phyloP scores from a whole-genome alignment of 2,329 filamentous ascomycete species.

The Paraconiothyrium brasiliense region DNA sequence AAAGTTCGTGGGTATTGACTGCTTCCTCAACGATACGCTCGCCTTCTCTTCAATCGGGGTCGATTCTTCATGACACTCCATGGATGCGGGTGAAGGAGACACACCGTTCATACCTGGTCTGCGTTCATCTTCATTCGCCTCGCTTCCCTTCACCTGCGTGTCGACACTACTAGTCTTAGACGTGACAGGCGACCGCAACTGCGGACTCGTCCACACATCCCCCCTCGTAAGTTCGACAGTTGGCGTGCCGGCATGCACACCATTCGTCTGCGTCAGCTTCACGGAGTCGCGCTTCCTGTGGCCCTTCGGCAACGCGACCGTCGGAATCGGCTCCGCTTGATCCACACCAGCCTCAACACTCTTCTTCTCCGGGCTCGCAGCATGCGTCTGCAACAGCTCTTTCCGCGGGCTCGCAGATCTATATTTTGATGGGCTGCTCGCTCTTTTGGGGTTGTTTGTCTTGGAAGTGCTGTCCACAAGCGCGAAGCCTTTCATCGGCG shows the following conservation, averaged over 20 bases:
- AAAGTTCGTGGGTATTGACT: conserved; percentile 4
- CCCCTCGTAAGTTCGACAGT: conserved; percentile 8
- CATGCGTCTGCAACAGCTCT: conserved; percentile 1
- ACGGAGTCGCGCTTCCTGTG: conserved; percentile 4
- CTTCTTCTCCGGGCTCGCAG: conserved; percentile 2
- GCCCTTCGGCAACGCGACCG: not conserved
- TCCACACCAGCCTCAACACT: not conserved
- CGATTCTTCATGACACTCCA: not conserved
- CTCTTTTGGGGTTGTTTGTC: not conserved
- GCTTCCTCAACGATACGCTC: not conserved
- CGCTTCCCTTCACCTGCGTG: not conserved
- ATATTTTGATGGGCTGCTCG: not conserved
- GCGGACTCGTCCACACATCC: not conserved
- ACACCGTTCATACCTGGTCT: not conserved
- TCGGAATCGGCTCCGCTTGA: conserved; percentile 11
- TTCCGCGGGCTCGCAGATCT: conserved; percentile 6
- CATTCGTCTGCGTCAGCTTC: conserved; percentile 2
- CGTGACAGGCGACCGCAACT: not conserved
- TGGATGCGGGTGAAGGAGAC: not conserved
- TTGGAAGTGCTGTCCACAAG: not conserved
- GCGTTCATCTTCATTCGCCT: not conserved
- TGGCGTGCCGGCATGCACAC: not conserved
- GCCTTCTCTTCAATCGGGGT: not conserved
- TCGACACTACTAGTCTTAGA: not conserved
- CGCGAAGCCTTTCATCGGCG: not conserved